phyloP scores from a whole-genome alignment of 495 filamentous ascomycete species.

The Chlorociboria aeruginascens region DNA sequence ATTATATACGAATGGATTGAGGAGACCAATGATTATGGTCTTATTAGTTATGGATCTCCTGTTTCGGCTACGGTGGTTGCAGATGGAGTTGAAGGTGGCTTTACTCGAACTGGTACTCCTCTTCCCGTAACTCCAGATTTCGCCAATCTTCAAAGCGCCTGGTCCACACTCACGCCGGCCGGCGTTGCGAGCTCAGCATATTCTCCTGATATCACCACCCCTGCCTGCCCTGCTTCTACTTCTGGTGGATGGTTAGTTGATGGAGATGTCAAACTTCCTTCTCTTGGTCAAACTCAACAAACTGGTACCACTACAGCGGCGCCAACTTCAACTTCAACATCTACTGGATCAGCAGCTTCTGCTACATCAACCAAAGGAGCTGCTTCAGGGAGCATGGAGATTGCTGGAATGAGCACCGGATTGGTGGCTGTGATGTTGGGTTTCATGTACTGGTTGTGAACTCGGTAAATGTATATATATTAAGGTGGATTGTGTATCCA shows the following conservation, averaged over 20 bases:
- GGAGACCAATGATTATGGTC: conserved; percentile 74
- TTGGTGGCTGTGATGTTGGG: conserved; percentile 41
- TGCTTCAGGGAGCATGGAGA: conserved; percentile 31
- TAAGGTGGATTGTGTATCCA: neutral
- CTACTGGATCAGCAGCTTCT: conserved; percentile 5
- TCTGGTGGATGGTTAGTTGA: conserved; percentile 59
- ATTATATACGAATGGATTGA: conserved; percentile 89
- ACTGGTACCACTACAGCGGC: conserved; percentile 8
- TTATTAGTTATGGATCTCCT: conserved; percentile 62
- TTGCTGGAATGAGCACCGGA: conserved; percentile 40
- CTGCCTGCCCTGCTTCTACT: conserved; percentile 61
- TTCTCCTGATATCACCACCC: conserved; percentile 45
- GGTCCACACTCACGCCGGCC: conserved; percentile 59
- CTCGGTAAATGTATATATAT: neutral
- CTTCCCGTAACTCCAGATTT: conserved; percentile 68
- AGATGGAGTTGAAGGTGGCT: conserved; percentile 50
- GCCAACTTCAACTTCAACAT: neutral
- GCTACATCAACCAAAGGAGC: conserved; percentile 10
- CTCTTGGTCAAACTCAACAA: conserved; percentile 43
- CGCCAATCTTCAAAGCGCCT: conserved; percentile 60
- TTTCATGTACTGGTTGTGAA: conserved; percentile 39
- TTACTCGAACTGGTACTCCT: conserved; percentile 57
- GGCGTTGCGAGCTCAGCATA: conserved; percentile 56
- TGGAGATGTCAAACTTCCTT: conserved; percentile 55
- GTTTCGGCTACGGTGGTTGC: conserved; percentile 34